Percentiles rank a stretch among this genome's conserved stretches.
Conservation (phyloP, 257 asterid genomes). For the Handroanthus guayacan region DNA sequence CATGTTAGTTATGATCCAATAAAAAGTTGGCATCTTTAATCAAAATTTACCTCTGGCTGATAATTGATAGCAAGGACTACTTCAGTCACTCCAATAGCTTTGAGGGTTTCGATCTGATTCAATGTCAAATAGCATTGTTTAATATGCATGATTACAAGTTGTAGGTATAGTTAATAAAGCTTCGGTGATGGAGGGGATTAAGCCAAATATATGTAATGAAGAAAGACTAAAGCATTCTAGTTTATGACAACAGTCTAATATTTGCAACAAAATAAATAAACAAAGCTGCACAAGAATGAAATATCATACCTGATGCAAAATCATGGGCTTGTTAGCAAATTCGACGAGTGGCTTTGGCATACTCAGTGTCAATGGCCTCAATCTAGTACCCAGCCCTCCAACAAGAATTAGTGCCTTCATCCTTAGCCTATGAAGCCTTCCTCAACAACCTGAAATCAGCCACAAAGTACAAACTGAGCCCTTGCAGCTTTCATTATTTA, state of each 20-base stretch:
- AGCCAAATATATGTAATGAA: neutral
- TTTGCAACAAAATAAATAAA: neutral
- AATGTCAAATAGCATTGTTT: constrained; percentile 1
- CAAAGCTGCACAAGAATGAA: neutral
- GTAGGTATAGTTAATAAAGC: constrained; percentile 3
- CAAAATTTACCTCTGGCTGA: constrained; percentile 76
- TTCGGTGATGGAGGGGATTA: neutral
- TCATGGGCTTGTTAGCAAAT: constrained; percentile 97
- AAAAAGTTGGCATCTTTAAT: neutral
- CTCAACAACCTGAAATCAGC: constrained; percentile 26
- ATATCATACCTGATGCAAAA: constrained; percentile 87
- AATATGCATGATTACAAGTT: constrained; percentile 20
- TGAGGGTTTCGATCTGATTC: constrained; percentile 80
- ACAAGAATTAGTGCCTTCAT: constrained; percentile 98
- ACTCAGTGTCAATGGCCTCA: constrained; percentile 92
- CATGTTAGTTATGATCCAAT: constrained; percentile 16
- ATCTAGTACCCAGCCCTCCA: constrained; percentile 93
- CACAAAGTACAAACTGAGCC: constrained; percentile 12
- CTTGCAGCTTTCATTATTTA: constrained; percentile 37
- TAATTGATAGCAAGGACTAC: constrained; percentile 89
- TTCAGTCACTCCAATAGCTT: constrained; percentile 86
- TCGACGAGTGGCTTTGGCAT: constrained; percentile 96
- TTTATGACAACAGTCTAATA: neutral
- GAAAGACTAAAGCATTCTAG: neutral
- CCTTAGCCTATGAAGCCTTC: constrained; percentile 25